A percentile compares a stretch with the other conserved stretches of the same genome.
These are phyloP conservation scores for Marasmius tenuissimus DNA, from an alignment of 1,284 basidiomycete species.

Conservation along the genomic window DNA sequence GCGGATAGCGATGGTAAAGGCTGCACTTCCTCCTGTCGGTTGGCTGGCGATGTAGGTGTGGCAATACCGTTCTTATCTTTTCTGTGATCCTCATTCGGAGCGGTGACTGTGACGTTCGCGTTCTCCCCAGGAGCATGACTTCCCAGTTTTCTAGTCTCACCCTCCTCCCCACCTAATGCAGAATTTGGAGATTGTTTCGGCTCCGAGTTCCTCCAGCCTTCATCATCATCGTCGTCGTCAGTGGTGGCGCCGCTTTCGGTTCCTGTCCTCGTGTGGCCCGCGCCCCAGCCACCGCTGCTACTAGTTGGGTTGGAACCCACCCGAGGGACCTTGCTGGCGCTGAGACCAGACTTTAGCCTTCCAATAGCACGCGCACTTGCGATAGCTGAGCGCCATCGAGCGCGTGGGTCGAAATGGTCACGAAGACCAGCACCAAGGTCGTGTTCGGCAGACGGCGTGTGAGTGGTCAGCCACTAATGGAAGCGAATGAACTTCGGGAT, in stretches of 20 bases:
- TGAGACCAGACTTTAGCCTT: neutral
- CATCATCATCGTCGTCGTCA: slow-evolving; percentile 32
- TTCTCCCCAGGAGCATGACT: slow-evolving; percentile 28
- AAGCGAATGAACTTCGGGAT: neutral
- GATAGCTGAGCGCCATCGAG: slow-evolving; percentile 71
- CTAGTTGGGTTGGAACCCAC: slow-evolving; percentile 26
- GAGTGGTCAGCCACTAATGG: slow-evolving; percentile 66
- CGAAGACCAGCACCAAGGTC: slow-evolving; percentile 73
- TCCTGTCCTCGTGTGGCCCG: slow-evolving; percentile 16
- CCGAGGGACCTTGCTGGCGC: slow-evolving; percentile 34
- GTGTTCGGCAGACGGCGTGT: slow-evolving; percentile 60
- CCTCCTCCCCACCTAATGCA: neutral
- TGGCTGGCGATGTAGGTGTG: neutral
- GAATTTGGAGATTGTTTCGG: neutral
- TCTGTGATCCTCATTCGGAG: slow-evolving; percentile 24
- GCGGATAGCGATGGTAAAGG: neutral
- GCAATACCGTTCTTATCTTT: slow-evolving; percentile 15
- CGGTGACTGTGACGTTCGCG: slow-evolving; percentile 31
- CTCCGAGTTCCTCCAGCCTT: slow-evolving; percentile 11
- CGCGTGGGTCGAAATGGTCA: slow-evolving; percentile 74
- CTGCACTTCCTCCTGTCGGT: too few relatives aligned
- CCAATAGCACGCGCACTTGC: slow-evolving; percentile 50
- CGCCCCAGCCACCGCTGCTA: slow-evolving; percentile 14
- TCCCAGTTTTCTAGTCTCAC: slow-evolving; percentile 14
- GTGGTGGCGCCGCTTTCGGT: slow-evolving; percentile 16